Conservation (phyloP, 179 eudicot genomes). For the Beta macrorhiza region DNA sequence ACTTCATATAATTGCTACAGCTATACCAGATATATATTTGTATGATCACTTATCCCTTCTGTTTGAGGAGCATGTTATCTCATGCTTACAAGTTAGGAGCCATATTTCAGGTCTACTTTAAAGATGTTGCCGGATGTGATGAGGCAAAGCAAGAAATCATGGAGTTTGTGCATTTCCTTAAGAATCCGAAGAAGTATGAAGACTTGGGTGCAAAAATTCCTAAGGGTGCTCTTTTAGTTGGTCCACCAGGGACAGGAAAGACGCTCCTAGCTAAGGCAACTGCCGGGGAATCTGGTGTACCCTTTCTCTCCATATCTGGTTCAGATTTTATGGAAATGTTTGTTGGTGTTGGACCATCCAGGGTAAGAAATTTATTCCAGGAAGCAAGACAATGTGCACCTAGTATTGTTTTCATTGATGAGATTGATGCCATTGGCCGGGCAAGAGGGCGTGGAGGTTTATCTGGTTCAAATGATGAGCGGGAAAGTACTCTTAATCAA, state of each 20-base stretch:
- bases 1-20: neutral
- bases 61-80: neutral
- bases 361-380: slow-evolving; percentile 76
- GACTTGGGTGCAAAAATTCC: slow-evolving; percentile 75
- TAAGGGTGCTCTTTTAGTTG: slow-evolving; percentile 74
- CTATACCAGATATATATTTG: neutral
- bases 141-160: slow-evolving; percentile 73
- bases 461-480: slow-evolving; percentile 72
- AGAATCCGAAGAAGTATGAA: slow-evolving; percentile 68
- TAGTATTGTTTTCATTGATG: slow-evolving; percentile 78
- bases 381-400: slow-evolving; percentile 85
- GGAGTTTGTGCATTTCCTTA: slow-evolving; percentile 78
- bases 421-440: slow-evolving; percentile 84
- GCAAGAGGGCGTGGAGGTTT: slow-evolving; percentile 82
- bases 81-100: neutral
- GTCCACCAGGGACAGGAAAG: slow-evolving; percentile 91
- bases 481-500: slow-evolving; percentile 84
- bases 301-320: slow-evolving; percentile 72
- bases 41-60: neutral
- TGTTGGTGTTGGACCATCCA: slow-evolving; percentile 87
- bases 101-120: slow-evolving; percentile 49
- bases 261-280: slow-evolving; percentile 85
- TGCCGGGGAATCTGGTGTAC: slow-evolving; percentile 87
- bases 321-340: slow-evolving; percentile 89
- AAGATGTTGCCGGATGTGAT: slow-evolving; percentile 72